Evolutionary conservation across 78 protist genomes (phyloP).

Genomic region (Monocercomonoides exilis): DNA sequence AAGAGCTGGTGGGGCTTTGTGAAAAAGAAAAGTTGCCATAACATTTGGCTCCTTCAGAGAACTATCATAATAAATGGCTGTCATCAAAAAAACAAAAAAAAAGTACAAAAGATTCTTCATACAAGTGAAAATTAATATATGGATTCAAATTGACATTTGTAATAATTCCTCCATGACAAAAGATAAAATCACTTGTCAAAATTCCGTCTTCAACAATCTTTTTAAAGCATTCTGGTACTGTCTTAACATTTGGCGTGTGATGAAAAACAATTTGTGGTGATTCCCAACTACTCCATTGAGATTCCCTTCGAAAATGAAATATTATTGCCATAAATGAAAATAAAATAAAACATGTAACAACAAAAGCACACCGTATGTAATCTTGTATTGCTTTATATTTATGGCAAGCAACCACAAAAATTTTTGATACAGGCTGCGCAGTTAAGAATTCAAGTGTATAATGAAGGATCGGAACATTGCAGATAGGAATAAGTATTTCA

Average conservation of each 20-base stretch:
- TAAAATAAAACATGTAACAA: not conserved
- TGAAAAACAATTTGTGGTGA: not conserved
- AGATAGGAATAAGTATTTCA: not conserved
- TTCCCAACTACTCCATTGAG: slow-evolving; percentile 2
- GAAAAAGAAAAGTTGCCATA: no score
- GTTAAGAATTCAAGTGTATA: not conserved
- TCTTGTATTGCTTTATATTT: not conserved
- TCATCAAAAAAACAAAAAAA: no score
- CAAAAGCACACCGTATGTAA: not conserved
- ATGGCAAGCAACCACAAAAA: not conserved
- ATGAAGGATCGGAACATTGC: not conserved
- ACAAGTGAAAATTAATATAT: not conserved
- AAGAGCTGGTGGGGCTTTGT: no score
- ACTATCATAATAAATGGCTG: no score
- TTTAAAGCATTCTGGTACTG: not conserved
- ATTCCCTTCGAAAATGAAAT: not conserved
- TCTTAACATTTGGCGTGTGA: not conserved
- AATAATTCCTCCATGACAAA: not conserved
- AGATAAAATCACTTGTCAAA: not conserved
- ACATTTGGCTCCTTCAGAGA: no score
- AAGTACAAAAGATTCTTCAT: no score
- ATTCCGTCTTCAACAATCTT: not conserved
- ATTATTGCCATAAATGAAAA: no score
- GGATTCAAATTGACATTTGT: not conserved
- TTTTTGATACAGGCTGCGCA: not conserved